Percentiles rank a stretch among this genome's conserved stretches.
Evolutionary conservation across 345 rosid genomes (phyloP).

Genomic region (Salix koriyanagi): DNA sequence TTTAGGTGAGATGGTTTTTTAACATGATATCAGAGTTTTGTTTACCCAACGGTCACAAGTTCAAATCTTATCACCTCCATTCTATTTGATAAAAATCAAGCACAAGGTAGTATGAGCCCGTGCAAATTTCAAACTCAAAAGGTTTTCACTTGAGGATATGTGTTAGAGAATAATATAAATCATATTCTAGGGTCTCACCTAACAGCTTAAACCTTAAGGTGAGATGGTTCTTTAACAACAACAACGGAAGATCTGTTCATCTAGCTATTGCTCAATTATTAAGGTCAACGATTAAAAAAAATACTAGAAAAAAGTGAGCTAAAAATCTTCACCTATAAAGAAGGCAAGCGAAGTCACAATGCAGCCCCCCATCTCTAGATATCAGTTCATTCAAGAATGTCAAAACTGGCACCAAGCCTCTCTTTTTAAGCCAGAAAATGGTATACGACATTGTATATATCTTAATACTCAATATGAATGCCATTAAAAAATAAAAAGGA

Average conservation of each 20-base stretch:
- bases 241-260: neutral
- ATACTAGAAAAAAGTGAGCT: neutral
- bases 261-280: neutral
- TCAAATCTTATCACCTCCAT: too few species aligned
- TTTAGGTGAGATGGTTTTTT: too few species aligned
- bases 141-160: accelerated
- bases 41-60: too few species aligned
- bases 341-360: slow-evolving; percentile 95
- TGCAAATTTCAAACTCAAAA: too few species aligned
- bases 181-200: too few species aligned
- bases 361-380: slow-evolving; percentile 90
- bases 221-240: too few species aligned
- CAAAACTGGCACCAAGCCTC: slow-evolving; percentile 94
- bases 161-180: too few species aligned
- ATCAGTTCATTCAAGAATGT: slow-evolving; percentile 92
- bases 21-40: too few species aligned
- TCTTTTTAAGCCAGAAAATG: slow-evolving; percentile 93
- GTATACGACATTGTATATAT: slow-evolving; percentile 19
- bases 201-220: too few species aligned
- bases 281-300: neutral
- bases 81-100: too few species aligned
- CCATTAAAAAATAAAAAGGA: neutral
- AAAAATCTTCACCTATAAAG: slow-evolving; percentile 55
- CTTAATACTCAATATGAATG: slow-evolving; percentile 3
- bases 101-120: accelerated